Base-by-base conservation (phyloP, 768 basidiomycete genomes). In the Psilocybe cubensis region DNA sequence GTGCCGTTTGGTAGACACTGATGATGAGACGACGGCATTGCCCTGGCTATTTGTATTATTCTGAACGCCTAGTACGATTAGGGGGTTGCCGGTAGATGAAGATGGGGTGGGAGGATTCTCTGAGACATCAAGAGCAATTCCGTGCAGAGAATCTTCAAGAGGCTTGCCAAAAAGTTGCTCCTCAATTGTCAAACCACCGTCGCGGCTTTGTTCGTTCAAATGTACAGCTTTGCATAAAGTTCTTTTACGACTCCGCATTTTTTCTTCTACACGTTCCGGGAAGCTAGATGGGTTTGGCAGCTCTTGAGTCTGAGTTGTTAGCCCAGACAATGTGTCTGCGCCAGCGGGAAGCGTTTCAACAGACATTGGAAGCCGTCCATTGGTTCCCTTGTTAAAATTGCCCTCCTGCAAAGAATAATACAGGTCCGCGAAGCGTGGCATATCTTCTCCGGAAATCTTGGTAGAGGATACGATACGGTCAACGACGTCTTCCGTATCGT, bases 201-300 rank as follows among this genome's bases (percentile, higher is more conserved):
- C 4, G 12, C 28, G 4, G 7, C 12, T n/a, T n/a, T n/a, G n/a
- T 46, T 46, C 11, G 23, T 24, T 25, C 21, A 24, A 4, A 3
- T 21, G 35, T 10, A 38, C 27, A 24, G 18, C 35, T 17, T 28
- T 20, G 21, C 8, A 18, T 25, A 57, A n/a, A 7, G 31, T 18
- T 11, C 25, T 52, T 23, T 60, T 56, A 11, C 54, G 41, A 18
- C 54, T 54, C 35, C 68, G 63, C 24, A 74, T 66, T 60, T 79
- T 82, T 51, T 79, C 74, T 54, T 77, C 75, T 4, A 80, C 75
- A 45, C 79, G 79, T 29, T 63, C 60, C 31, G 78, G 67, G 68
- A 85, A 82, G 3, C 74, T 73, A 18, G 78, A 74, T 18, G 69
- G 41, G 63, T 63, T 58, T 67, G 57, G 57, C 65, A 31, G 25